A percentile compares a stretch with the other conserved stretches of the same genome.
Evolutionary conservation across 2,329 filamentous ascomycete genomes (phyloP).

Genomic region (Helicocarpus griseus): DNA sequence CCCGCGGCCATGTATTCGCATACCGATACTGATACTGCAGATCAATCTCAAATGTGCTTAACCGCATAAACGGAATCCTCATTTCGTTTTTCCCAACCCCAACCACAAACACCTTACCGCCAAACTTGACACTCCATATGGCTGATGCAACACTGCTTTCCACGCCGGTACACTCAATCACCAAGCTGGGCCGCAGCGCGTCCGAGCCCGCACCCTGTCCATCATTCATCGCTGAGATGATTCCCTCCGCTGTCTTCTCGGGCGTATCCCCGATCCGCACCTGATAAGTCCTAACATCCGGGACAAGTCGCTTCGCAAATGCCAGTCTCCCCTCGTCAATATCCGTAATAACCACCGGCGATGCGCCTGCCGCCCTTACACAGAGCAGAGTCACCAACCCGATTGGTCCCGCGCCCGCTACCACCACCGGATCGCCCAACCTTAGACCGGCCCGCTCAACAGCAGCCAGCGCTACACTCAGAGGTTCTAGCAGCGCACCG

Average conservation of each 20-base stretch:
- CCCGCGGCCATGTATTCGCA: slow-evolving; percentile 89
- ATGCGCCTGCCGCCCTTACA: slow-evolving; percentile 74
- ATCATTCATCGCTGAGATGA: slow-evolving; percentile 58
- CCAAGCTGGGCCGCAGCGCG: slow-evolving; percentile 69
- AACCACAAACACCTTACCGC: slow-evolving; percentile 93
- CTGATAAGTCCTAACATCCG: slow-evolving; percentile 64
- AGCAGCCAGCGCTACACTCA: slow-evolving; percentile 79
- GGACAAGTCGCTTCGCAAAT: slow-evolving; percentile 77
- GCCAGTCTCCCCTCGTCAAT: slow-evolving; percentile 76
- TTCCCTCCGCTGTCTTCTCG: slow-evolving; percentile 60
- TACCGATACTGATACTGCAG: slow-evolving; percentile 96
- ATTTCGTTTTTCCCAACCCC: slow-evolving; percentile 94
- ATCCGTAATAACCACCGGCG: slow-evolving; percentile 87
- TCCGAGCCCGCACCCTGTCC: slow-evolving; percentile 23
- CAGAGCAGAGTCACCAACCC: slow-evolving; percentile 83
- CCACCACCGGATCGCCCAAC: slow-evolving; percentile 76
- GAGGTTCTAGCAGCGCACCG: slow-evolving; percentile 80
- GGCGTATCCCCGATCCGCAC: slow-evolving; percentile 37
- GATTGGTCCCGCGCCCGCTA: slow-evolving; percentile 91
- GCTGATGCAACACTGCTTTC: slow-evolving; percentile 79
- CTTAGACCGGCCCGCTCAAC: slow-evolving; percentile 72
- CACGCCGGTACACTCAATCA: slow-evolving; percentile 89
- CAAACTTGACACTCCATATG: slow-evolving; percentile 87
- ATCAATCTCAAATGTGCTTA: slow-evolving; percentile 85
- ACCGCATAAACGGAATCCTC: slow-evolving; percentile 87